These are phyloP conservation scores for Perkinsela sp. DNA, from an alignment of 208 protist species.

Conservation along the genomic window DNA sequence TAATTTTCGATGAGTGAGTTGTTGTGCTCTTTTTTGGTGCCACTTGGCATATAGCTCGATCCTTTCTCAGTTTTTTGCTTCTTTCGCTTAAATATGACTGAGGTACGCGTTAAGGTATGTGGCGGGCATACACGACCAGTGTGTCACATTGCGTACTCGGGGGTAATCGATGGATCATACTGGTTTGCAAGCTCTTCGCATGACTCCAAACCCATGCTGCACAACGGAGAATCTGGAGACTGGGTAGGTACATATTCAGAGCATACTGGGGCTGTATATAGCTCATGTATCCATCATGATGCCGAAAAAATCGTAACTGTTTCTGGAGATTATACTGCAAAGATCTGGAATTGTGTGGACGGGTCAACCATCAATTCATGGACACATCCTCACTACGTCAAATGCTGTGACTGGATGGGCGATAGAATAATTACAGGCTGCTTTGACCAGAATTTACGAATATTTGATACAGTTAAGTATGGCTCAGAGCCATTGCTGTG, in stretches of 20 bases:
- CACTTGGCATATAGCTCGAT: too few relatives aligned
- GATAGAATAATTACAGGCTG: slow-evolving; percentile 55
- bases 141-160: slow-evolving; percentile 66
- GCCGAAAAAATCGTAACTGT: slow-evolving; percentile 60
- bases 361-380: slow-evolving; percentile 61
- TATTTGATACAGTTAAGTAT: slow-evolving; percentile 57
- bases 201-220: slow-evolving; percentile 69
- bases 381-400: slow-evolving; percentile 74
- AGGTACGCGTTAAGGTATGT: slow-evolving; percentile 38
- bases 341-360: slow-evolving; percentile 66
- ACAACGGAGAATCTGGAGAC: slow-evolving; percentile 72
- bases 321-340: slow-evolving; percentile 69
- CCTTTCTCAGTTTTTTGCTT: too few relatives aligned
- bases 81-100: too few relatives aligned
- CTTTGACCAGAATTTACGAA: slow-evolving; percentile 56
- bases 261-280: slow-evolving; percentile 77
- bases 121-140: slow-evolving; percentile 57
- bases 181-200: slow-evolving; percentile 67
- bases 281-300: slow-evolving; percentile 43
- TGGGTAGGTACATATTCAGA: slow-evolving; percentile 81
- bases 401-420: slow-evolving; percentile 59
- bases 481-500: slow-evolving; percentile 34
- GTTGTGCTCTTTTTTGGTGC: too few relatives aligned
- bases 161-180: slow-evolving; percentile 55
- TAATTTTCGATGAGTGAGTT: too few relatives aligned